Evolutionary conservation across 2,329 filamentous ascomycete species (phyloP).

Genomic region (Fusarium floridanum): DNA sequence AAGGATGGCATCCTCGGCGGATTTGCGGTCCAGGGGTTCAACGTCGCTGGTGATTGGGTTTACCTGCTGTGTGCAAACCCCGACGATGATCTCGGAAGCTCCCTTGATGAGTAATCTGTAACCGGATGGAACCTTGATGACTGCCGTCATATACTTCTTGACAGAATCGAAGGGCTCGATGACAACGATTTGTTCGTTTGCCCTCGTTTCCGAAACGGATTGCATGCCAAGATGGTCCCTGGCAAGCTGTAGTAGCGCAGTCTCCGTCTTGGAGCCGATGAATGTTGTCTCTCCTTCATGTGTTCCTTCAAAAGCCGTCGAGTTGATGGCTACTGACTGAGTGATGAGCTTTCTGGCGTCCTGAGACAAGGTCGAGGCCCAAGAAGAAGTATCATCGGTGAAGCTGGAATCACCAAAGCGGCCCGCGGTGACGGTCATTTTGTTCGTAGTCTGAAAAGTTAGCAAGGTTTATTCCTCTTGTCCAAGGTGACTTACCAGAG

Average conservation of each 20-base stretch:
- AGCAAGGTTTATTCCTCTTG: not conserved
- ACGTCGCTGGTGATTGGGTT: not conserved
- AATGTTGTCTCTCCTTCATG: slow-evolving; percentile 58
- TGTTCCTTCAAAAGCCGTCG: slow-evolving; percentile 67
- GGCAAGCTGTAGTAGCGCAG: slow-evolving; percentile 63
- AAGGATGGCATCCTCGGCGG: slow-evolving; percentile 66
- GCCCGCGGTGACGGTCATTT: slow-evolving; percentile 46
- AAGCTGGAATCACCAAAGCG: slow-evolving; percentile 40
- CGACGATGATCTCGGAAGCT: slow-evolving; percentile 66
- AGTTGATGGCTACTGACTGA: slow-evolving; percentile 66
- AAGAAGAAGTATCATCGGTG: slow-evolving; percentile 6
- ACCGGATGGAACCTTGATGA: slow-evolving; percentile 57
- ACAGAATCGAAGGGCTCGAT: slow-evolving; percentile 66
- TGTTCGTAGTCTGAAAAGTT: slow-evolving; percentile 43
- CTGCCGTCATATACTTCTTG: slow-evolving; percentile 67
- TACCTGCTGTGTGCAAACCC: slow-evolving; percentile 54
- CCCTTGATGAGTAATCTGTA: slow-evolving; percentile 67
- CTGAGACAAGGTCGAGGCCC: slow-evolving; percentile 24
- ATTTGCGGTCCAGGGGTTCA: slow-evolving; percentile 45
- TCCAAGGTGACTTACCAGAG: not conserved
- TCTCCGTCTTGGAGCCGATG: slow-evolving; percentile 68
- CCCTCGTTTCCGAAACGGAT: slow-evolving; percentile 58
- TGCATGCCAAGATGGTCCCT: slow-evolving; percentile 63
- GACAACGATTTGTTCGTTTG: slow-evolving; percentile 59
- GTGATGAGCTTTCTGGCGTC: slow-evolving; percentile 52